Conservation (phyloP, 176 grass and related monocot genomes). For the Triticum timopheevii region DNA sequence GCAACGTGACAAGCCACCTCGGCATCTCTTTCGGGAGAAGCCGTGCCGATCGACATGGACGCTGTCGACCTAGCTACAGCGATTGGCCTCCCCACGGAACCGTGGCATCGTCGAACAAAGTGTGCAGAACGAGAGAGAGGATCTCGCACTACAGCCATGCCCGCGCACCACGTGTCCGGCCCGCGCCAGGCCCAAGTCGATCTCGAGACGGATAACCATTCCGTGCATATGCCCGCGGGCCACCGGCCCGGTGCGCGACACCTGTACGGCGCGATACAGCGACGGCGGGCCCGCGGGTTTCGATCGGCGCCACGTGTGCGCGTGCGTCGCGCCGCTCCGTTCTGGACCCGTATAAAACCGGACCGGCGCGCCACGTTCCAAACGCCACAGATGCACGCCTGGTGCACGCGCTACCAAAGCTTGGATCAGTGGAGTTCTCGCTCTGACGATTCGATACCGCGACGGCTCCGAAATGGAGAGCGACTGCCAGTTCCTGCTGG, state of each 20-base stretch:
- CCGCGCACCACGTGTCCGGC: conserved; percentile 31
- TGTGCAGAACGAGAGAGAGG: not conserved
- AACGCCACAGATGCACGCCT: not conserved
- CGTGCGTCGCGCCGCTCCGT: not conserved
- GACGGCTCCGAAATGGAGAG: conserved; percentile 23
- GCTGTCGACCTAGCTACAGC: conserved; percentile 1
- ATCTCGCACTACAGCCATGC: not conserved
- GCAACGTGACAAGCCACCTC: conserved; percentile 27
- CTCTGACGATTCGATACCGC: not conserved
- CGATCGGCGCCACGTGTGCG: conserved; percentile 16
- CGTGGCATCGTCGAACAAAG: no score
- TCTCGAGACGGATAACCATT: conserved; percentile 32
- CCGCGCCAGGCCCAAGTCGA: not conserved
- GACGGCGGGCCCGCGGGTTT: not conserved
- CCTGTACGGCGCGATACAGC: not conserved
- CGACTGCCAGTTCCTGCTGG: conserved; percentile 21
- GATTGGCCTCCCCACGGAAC: not conserved
- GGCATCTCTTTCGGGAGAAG: conserved; percentile 12
- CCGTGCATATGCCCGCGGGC: not conserved
- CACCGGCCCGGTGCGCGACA: conserved; percentile 16
- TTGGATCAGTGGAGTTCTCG: not conserved
- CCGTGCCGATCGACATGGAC: conserved; percentile 9
- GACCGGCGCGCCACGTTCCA: not conserved
- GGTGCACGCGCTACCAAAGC: not conserved
- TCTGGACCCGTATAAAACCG: conserved; percentile 12